These are phyloP conservation scores for Penicillium canescens DNA, from an alignment of 495 filamentous ascomycete genomes.

Conservation along the genomic window DNA sequence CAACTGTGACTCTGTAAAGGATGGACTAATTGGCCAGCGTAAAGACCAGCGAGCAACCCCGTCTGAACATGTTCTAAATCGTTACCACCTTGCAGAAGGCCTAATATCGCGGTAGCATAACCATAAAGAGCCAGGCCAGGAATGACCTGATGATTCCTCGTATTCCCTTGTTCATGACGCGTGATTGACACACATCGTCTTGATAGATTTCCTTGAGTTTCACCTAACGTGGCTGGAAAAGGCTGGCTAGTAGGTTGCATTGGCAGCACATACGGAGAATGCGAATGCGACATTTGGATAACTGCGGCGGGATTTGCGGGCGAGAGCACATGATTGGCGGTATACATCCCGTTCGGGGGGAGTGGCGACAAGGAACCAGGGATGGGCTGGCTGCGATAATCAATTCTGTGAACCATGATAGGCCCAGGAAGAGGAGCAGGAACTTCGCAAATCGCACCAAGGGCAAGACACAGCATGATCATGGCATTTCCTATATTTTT, in stretches of 20 bases:
- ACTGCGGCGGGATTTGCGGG: constrained; percentile 29
- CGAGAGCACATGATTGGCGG: constrained; percentile 25
- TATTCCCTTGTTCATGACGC: constrained; percentile 16
- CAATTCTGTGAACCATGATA: constrained; percentile 24
- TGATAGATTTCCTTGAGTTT: constrained; percentile 11
- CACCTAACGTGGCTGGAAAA: constrained; percentile 16
- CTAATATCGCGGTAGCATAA: constrained; percentile 84
- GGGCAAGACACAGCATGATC: constrained; percentile 61
- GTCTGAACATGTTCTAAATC: constrained; percentile 81
- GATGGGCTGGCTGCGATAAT: constrained; percentile 30
- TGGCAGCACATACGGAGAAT: constrained; percentile 20
- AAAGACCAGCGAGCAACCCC: constrained; percentile 83
- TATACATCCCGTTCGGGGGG: constrained; percentile 1
- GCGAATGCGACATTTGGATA: constrained; percentile 7
- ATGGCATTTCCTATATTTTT: constrained; percentile 64
- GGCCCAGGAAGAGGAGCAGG: constrained; percentile 59
- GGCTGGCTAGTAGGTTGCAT: constrained; percentile 17
- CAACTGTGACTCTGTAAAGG: constrained; percentile 89
- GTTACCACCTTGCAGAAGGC: constrained; percentile 72
- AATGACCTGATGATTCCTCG: constrained; percentile 59
- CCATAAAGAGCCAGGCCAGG: constrained; percentile 66
- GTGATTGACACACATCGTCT: constrained; percentile 12
- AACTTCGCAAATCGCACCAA: constrained; percentile 60
- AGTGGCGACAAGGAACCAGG: constrained; percentile 19
- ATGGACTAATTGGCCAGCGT: constrained; percentile 81